Evolutionary conservation across 768 basidiomycete genomes (phyloP).

Genomic region (Tylopilus subfusipes): DNA sequence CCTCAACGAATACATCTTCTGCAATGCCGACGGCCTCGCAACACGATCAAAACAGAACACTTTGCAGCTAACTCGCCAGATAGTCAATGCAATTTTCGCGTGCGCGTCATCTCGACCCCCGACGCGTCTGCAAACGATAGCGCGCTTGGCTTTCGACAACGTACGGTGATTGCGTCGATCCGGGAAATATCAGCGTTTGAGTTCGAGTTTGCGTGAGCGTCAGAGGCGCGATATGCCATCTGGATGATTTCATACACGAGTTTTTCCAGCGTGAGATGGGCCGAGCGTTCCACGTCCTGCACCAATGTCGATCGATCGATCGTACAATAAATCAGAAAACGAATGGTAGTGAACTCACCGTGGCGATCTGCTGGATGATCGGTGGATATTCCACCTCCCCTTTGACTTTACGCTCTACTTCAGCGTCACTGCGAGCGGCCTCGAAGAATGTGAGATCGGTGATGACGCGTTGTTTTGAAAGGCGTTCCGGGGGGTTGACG

Average conservation of each 20-base stretch:
- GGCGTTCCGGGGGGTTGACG: constrained; percentile 65
- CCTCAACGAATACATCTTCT: background rate
- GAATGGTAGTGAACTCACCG: constrained; percentile 8
- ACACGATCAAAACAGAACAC: background rate
- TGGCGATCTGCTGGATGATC: constrained; percentile 34
- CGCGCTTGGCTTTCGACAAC: constrained; percentile 68
- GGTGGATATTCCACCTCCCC: constrained; percentile 34
- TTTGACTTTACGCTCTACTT: background rate
- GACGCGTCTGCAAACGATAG: constrained; percentile 64
- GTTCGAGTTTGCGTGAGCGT: constrained; percentile 29
- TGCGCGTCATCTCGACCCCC: constrained; percentile 56
- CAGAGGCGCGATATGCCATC: constrained; percentile 56
- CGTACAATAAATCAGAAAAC: background rate
- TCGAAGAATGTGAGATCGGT: constrained; percentile 49
- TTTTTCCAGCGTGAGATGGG: constrained; percentile 22
- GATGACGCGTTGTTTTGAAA: constrained; percentile 60
- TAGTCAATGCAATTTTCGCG: background rate
- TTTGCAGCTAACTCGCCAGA: background rate
- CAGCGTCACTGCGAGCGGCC: constrained; percentile 9
- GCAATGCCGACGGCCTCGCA: background rate
- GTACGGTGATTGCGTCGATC: constrained; percentile 44
- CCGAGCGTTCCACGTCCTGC: constrained; percentile 13
- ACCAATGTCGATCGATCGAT: background rate
- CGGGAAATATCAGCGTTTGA: constrained; percentile 14
- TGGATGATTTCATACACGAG: constrained; percentile 43